These are phyloP conservation scores for Galerina marginata DNA, from an alignment of 768 basidiomycete species.

Conservation along the genomic window DNA sequence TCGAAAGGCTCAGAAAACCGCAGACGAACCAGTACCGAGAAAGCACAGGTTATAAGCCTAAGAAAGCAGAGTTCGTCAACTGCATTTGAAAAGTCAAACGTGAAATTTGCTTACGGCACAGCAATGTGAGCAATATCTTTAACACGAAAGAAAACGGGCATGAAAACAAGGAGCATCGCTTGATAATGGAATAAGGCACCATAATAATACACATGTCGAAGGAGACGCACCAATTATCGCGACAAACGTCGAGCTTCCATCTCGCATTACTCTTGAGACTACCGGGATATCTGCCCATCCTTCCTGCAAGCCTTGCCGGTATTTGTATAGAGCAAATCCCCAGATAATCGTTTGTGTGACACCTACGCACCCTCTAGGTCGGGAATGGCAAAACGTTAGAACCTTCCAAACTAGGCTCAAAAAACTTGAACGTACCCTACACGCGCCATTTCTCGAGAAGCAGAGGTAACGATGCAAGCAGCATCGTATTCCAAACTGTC, in stretches of 20 bases:
- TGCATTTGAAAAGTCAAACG: too few species aligned
- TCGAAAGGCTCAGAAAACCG: background rate
- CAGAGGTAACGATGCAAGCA: background rate
- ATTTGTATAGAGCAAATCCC: background rate
- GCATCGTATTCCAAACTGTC: background rate
- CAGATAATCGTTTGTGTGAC: background rate
- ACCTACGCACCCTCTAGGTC: background rate
- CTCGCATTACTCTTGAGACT: background rate
- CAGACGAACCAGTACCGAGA: background rate
- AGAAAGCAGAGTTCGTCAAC: background rate
- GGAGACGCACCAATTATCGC: background rate
- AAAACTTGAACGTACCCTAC: background rate
- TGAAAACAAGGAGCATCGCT: background rate
- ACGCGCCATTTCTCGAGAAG: background rate
- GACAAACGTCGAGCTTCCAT: background rate
- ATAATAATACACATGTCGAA: too few species aligned
- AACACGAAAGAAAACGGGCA: background rate
- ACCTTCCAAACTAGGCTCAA: background rate
- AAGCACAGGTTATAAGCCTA: background rate
- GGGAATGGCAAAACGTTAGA: background rate
- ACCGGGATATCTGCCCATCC: slow-evolving; percentile 3
- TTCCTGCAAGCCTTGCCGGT: background rate
- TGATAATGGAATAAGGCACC: background rate
- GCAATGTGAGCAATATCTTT: background rate
- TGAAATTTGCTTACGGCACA: too few species aligned